Evolutionary conservation across 2,329 filamentous ascomycete species (phyloP), one percentile per base, ranked within the genome.

Genomic region (Talaromyces sp.): DNA sequence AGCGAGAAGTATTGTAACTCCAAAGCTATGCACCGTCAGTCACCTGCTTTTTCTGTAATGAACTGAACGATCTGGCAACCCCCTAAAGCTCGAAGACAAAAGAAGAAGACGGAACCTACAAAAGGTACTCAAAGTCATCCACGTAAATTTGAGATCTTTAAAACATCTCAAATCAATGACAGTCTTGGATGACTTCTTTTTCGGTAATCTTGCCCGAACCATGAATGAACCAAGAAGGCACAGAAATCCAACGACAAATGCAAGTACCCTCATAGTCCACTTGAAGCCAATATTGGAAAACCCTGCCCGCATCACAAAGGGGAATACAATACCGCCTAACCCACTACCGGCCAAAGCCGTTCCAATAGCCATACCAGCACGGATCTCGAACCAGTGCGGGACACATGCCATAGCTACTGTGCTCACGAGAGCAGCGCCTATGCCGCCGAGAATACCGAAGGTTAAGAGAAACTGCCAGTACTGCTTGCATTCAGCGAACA

Each of bases 381-480:
- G 71, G 5, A 68, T 68, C 67, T 79, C 73, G 68, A 81, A 81
- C 78, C 78, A 80, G 62, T 81, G 79, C 37, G 75, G 74, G 3
- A 80, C 74, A 27, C 75, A 74, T 1, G 77, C 72, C 67, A 81
- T 69, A 5, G 72, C 76, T 1, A 74, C 74, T 0, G 78, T 81
- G 43, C 75, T 78, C 31, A 80, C 60, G 13, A 78, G 68, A 0
- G 77, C 78, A 0, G 73, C 73, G 0, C 76, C 73, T 2, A 73
- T 72, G 0, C 79, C 79, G 1, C 74, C 76, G 7, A 80, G 66
- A 0, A 80, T 60, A 1, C 78, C 77, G 22, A 79, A 70, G 67
- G 73, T 75, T 67, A 81, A 70, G 67, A 84, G 60, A 56, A 84
- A 83, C 6, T 84, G 82, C 81, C 80, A 83, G 68, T 84, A 84